Conservation (phyloP, 352 stramenopile species). For the Phytophthora parvispora region DNA sequence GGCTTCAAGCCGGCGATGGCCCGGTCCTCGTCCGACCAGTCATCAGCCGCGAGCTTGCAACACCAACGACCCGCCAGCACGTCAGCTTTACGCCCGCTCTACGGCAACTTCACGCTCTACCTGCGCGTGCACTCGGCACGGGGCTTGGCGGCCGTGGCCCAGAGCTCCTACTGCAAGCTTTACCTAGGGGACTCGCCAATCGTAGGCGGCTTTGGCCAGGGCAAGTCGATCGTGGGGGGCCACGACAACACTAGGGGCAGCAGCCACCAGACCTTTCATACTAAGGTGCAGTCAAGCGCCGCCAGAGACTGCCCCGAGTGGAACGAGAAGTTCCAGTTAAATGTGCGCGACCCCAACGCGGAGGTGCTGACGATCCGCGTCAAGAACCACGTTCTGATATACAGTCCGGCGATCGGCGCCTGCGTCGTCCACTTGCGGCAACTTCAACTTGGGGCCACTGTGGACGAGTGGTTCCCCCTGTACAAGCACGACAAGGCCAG, state of each 20-base stretch:
- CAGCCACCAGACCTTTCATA: slow-evolving; percentile 66
- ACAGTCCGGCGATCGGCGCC: slow-evolving; percentile 68
- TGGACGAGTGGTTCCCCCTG: slow-evolving; percentile 72
- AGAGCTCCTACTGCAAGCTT: slow-evolving; percentile 77
- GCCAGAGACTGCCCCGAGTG: slow-evolving; percentile 56
- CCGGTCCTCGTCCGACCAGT: slow-evolving; percentile 16
- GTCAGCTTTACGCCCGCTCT: slow-evolving; percentile 12
- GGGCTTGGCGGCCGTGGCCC: slow-evolving; percentile 50
- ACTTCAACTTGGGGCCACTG: slow-evolving; percentile 47
- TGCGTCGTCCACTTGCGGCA: slow-evolving; percentile 68
- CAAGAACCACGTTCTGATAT: slow-evolving; percentile 77
- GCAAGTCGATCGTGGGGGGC: slow-evolving; percentile 22
- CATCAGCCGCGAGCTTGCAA: neutral
- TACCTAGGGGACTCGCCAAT: slow-evolving; percentile 70
- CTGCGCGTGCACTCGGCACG: slow-evolving; percentile 75
- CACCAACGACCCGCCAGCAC: slow-evolving; percentile 6
- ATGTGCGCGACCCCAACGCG: slow-evolving; percentile 49
- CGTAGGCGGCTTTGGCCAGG: slow-evolving; percentile 42
- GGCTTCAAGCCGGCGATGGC: slow-evolving; percentile 13
- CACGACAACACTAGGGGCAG: slow-evolving; percentile 7
- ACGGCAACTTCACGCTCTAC: slow-evolving; percentile 62
- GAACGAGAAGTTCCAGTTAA: slow-evolving; percentile 85
- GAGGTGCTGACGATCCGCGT: slow-evolving; percentile 79
- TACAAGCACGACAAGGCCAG: slow-evolving; percentile 51
- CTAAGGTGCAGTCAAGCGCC: slow-evolving; percentile 53